phyloP scores from a whole-genome alignment of 805 yeast species.

The Candida caryicola region DNA sequence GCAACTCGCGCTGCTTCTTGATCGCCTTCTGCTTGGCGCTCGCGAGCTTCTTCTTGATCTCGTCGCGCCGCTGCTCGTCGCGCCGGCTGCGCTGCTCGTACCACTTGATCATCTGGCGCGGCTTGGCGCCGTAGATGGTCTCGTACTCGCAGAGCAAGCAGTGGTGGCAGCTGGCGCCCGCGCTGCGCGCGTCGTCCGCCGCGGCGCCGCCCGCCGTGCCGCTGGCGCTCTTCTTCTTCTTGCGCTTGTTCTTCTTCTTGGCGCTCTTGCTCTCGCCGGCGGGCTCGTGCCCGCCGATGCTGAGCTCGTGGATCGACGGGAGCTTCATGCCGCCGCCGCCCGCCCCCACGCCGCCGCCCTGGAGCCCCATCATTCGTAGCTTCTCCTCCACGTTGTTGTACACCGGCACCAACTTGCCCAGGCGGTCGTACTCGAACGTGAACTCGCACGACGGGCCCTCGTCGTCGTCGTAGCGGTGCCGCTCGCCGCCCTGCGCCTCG shows the following conservation, averaged over 20 bases:
- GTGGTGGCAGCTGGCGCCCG: constrained; percentile 10
- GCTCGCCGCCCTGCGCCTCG: constrained; percentile 7
- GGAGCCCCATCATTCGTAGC: constrained; percentile 31
- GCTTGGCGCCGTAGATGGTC: constrained; percentile 48
- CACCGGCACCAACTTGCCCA: constrained; percentile 41
- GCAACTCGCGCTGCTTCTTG: constrained; percentile 16
- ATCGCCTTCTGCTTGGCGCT: constrained; percentile 36
- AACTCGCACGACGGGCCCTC: constrained; percentile 46
- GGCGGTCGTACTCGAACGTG: constrained; percentile 43
- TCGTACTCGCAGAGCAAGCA: constrained; percentile 56
- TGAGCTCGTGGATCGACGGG: constrained; percentile 14
- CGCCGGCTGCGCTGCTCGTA: constrained; percentile 34
- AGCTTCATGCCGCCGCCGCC: constrained; percentile 4
- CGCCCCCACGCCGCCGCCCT: constrained; percentile 5
- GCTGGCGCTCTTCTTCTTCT: constrained; percentile 19
- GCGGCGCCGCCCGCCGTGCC: constrained; percentile 1
- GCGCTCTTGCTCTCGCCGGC: not conserved
- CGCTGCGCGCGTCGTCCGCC: not conserved
- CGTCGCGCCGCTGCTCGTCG: constrained; percentile 29
- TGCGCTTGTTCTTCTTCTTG: constrained; percentile 18
- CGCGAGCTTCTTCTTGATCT: constrained; percentile 36
- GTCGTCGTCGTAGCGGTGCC: constrained; percentile 15
- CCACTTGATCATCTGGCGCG: constrained; percentile 50
- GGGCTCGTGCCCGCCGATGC: constrained; percentile 1
- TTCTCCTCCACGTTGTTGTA: constrained; percentile 39